These are phyloP conservation scores for Pseudocercospora eumusae DNA, from an alignment of 2,329 filamentous ascomycete genomes.

Conservation along the genomic window DNA sequence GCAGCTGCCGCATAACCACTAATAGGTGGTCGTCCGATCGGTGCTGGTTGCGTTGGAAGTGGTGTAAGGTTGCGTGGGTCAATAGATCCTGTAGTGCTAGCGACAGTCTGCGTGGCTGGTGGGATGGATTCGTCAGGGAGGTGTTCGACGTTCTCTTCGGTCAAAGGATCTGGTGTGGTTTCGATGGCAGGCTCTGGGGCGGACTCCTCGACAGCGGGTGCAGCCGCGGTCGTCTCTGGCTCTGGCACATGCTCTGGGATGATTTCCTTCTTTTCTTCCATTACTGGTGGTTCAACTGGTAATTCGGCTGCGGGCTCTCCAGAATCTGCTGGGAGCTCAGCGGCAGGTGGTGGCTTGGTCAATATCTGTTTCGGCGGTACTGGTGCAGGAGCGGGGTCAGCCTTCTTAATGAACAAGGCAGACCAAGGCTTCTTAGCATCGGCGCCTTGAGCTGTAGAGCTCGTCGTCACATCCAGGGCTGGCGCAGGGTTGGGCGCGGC, in stretches of 20 bases:
- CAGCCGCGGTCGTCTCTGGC: constrained; percentile 21
- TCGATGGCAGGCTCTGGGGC: constrained; percentile 57
- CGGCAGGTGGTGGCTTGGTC: constrained; percentile 28
- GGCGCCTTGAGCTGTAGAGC: constrained; percentile 38
- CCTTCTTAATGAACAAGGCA: constrained; percentile 52
- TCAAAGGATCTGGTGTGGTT: constrained; percentile 68
- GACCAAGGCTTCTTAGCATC: constrained; percentile 55
- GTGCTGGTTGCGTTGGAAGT: constrained; percentile 58
- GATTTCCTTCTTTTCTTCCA: constrained; percentile 33
- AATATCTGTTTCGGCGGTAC: constrained; percentile 39
- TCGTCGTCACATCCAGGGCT: constrained; percentile 41
- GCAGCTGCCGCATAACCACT: constrained; percentile 80
- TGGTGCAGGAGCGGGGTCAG: constrained; percentile 52
- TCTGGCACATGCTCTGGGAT: constrained; percentile 17
- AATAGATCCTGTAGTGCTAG: constrained; percentile 87
- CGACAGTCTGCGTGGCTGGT: constrained; percentile 75
- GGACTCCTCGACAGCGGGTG: constrained; percentile 34
- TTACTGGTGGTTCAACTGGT: constrained; percentile 24
- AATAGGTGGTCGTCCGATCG: constrained; percentile 62
- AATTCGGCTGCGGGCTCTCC: constrained; percentile 31
- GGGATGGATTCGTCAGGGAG: constrained; percentile 79
- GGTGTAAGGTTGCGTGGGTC: constrained; percentile 72
- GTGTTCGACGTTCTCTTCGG: constrained; percentile 88
- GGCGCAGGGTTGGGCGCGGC: constrained; percentile 35
- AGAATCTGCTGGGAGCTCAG: constrained; percentile 39